Evolutionary conservation across 2,329 filamentous ascomycete genomes (phyloP), one percentile per base, ranked within the genome.

Genomic region (Ophiostoma sp.): DNA sequence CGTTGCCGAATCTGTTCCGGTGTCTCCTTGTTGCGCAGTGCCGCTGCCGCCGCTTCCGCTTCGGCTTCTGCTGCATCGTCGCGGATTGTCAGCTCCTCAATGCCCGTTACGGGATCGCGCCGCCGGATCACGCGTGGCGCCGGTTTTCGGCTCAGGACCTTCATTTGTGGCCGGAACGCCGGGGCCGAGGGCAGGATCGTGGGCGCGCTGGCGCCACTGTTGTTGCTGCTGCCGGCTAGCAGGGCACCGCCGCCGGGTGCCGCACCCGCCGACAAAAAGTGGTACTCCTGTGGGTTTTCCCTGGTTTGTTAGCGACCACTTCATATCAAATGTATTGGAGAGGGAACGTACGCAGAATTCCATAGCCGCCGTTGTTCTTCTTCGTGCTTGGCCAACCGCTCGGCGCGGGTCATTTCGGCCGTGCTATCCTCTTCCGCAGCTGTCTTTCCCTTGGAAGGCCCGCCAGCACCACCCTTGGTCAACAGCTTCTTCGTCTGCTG

Each of bases 341-440:
- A 36, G 72, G 25, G 45, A 19, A 77, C 89, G 73, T 89, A 96
- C 92, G 95, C 95, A 79, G 94, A 91, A 79, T 96, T 90, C 95
- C 95, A 98, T 72, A 98, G 83, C 81, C 92, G 92, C 78, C 91
- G 90, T 81, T 98, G 97, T 71, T 91, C 88, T 80, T 97, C 94
- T 36, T 88, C 89, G 81, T 98, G 95, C 80, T 91, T 89, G 15
- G 92, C 93, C 75, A 92, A 86, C 57, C 92, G 90, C 82, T 98
- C 92, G 3, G 93, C 90, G 79, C 92, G 94, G 76, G 89, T 90
- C 74, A 94, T 81, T 59, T 82, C 82, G 63, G 80, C 80, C 22
- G 81, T 76, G 42, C 81, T 78, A 2, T 61, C 39, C n/a, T 81
- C 77, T 22, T 52, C 22, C 8, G 50, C 52, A 15, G 71, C 28